phyloP scores from a whole-genome alignment of 208 protist genomes.

The Dictyostelium gargantuum region DNA sequence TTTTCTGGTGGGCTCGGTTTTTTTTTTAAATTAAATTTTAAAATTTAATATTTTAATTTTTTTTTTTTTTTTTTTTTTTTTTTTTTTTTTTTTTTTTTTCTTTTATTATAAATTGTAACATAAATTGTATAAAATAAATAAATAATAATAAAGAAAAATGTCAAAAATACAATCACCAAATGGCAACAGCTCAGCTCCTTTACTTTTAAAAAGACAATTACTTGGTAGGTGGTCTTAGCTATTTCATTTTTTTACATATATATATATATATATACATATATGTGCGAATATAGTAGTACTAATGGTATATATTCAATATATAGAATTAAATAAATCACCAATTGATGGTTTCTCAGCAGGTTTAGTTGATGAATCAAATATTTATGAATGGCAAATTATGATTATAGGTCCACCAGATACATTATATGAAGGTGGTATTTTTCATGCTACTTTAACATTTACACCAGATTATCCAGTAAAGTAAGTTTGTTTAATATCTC shows the following conservation, averaged over 20 bases:
- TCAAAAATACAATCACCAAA: not conserved
- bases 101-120: not conserved
- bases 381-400: slow-evolving; percentile 89
- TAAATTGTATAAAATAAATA: not conserved
- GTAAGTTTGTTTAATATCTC: not conserved
- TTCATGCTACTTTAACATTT: slow-evolving; percentile 53
- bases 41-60: not conserved
- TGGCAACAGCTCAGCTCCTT: not conserved
- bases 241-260: no score
- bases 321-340: slow-evolving; percentile 80
- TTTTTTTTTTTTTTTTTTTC: not conserved
- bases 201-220: not conserved
- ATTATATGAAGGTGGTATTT: slow-evolving; percentile 77
- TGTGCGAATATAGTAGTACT: not conserved
- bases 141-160: not conserved
- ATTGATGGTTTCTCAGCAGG: slow-evolving; percentile 87
- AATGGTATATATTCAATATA: not conserved
- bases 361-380: slow-evolving; percentile 86
- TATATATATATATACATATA: not conserved
- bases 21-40: not conserved
- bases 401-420: slow-evolving; percentile 89
- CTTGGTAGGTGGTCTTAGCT: not conserved
- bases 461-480: slow-evolving; percentile 58
- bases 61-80: not conserved
- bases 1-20: no score